A percentile compares a stretch with the other conserved stretches of the same genome.
These are phyloP conservation scores for Pyropia haitanensis DNA, from an alignment of 23 red algal genomes.

Conservation along the genomic window DNA sequence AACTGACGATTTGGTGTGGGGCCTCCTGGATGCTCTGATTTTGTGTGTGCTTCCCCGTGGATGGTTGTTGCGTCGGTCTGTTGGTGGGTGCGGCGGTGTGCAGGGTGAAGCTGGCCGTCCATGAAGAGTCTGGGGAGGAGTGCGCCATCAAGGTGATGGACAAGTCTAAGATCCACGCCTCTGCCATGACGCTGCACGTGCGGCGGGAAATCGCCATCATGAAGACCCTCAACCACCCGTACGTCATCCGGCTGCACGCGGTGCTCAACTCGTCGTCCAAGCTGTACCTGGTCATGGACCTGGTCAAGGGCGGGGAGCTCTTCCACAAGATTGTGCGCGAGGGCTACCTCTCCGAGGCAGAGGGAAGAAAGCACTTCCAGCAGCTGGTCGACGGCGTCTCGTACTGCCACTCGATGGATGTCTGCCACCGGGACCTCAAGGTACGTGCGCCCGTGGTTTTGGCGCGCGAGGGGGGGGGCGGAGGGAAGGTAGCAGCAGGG, in stretches of 20 bases:
- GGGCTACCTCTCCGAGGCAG: constrained; percentile 61
- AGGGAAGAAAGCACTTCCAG: constrained; percentile 76
- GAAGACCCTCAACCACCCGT: constrained; percentile 91
- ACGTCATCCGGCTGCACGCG: constrained; percentile 79
- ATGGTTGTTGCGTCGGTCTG: background rate
- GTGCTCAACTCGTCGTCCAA: constrained; percentile 85
- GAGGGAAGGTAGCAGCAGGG: constrained; percentile 1
- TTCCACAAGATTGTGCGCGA: constrained; percentile 82
- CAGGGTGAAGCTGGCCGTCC: constrained; percentile 72
- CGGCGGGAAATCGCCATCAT: constrained; percentile 96
- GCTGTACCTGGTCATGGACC: constrained; percentile 95
- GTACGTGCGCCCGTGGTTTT: constrained; percentile 8
- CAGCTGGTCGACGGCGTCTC: constrained; percentile 95
- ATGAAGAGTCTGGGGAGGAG: constrained; percentile 46
- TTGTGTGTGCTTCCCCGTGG: background rate
- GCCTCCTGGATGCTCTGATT: background rate
- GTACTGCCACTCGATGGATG: constrained; percentile 88
- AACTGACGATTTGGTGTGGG: constrained; percentile 1
- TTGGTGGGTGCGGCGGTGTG: background rate
- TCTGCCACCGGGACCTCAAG: constrained; percentile 97
- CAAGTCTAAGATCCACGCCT: constrained; percentile 72
- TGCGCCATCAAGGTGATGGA: constrained; percentile 74
- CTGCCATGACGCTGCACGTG: constrained; percentile 77
- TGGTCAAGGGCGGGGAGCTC: constrained; percentile 96
- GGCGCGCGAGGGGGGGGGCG: background rate